Evolutionary conservation across 257 asterid genomes (phyloP), one percentile per base, ranked within the genome.

Genomic region (Fraxinus pennsylvanica): DNA sequence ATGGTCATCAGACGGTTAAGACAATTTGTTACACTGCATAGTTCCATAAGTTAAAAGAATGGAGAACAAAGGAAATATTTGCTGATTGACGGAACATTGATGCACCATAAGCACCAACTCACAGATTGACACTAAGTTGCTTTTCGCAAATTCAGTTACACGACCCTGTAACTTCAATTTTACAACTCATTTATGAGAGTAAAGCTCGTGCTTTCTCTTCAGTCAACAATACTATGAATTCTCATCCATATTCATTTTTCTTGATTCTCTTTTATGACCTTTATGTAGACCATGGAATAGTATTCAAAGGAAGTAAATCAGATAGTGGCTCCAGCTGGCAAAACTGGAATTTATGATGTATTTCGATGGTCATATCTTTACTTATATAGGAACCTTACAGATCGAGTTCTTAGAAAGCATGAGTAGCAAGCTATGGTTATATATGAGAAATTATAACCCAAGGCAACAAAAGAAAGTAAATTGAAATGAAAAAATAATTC

Each of bases 1-100:
- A 81, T 61, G 21, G 73, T 77, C 73, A 59, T 68, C 79, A 78
- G 73, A 74, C 50, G 32, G 71, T 83, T 73, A 74, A 15, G 74
- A 27, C 30, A 74, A 76, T 52, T 63, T 74, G 38, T 52, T 76
- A 74, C 79, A 68, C 19, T 9, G 27, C 8, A 68, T 63, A 69
- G 25, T 57, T 29, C 21, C 32, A 72, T 3, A 72, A 43, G 43
- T 54, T 6, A 71, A 39, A 59, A 78, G 74, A 61, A n/a, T 39
- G 32, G 14, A 66, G 41, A 70, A 79, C 71, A 39, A 15, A 33
- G 76, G 45, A 67, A 65, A 57, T 9, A 54, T 54, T 19, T 12
- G 10, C 22, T n/a, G 27, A 57, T 57, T 57, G 66, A n/a, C 30
- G 33, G 25, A 17, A 54, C 29, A n/a, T 6, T 57, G 66, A 57